A percentile compares a stretch with the other conserved stretches of the same genome.
These are phyloP conservation scores for Solanum pinnatisectum DNA, from an alignment of 257 asterid genomes.

Conservation along the genomic window DNA sequence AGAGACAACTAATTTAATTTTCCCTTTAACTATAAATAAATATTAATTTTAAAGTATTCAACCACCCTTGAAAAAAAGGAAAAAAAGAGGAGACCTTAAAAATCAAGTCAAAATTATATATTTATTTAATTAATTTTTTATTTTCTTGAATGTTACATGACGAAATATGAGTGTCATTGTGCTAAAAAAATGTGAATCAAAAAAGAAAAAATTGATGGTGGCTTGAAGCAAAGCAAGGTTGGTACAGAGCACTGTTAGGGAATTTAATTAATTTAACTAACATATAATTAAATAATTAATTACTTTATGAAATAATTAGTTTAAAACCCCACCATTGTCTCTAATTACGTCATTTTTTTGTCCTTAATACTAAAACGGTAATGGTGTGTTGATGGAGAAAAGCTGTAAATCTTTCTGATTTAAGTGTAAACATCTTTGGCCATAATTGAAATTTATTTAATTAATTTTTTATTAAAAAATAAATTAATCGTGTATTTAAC, in stretches of 20 bases:
- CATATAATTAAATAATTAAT: background rate
- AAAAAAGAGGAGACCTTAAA: background rate
- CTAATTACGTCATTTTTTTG: background rate
- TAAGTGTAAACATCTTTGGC: conserved; percentile 7
- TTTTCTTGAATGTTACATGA: background rate
- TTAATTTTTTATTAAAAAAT: background rate
- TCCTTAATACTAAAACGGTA: background rate
- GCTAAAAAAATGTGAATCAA: background rate
- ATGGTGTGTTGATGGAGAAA: background rate
- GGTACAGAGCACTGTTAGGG: background rate
- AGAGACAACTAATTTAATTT: background rate
- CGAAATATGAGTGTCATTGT: background rate
- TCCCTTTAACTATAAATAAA: background rate
- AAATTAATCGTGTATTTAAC: background rate
- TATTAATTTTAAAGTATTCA: background rate
- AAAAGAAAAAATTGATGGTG: background rate
- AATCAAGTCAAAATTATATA: background rate
- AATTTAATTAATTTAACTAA: background rate
- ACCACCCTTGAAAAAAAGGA: background rate
- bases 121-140: background rate
- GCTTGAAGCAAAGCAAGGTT: background rate
- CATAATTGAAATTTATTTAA: background rate
- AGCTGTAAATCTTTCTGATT: background rate
- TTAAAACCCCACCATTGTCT: conserved; percentile 5
- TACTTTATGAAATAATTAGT: background rate